Percentiles rank a stretch among this genome's conserved stretches.
Evolutionary conservation across 2,329 filamentous ascomycete species (phyloP).

Genomic region (Trichophyton equinum): DNA sequence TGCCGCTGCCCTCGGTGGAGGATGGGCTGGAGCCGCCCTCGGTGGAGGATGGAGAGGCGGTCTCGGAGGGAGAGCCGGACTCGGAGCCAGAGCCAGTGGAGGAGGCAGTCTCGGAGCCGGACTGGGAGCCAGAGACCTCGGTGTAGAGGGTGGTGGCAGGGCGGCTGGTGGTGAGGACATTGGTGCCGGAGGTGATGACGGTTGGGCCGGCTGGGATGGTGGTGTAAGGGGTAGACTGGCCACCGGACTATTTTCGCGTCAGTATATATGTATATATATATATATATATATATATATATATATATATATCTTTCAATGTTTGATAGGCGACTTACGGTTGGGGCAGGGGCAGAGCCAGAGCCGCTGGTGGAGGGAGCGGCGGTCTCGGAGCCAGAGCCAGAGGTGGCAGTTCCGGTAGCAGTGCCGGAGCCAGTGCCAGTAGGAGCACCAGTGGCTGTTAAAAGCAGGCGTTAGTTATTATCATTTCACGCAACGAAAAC

Average conservation of each 20-base stretch:
- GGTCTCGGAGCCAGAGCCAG: slow-evolving; percentile 6
- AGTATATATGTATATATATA: not conserved
- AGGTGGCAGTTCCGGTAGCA: slow-evolving; percentile 3
- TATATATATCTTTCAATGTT: too few relatives aligned
- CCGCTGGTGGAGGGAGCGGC: slow-evolving; percentile 16
- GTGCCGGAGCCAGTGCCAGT: slow-evolving; percentile 11
- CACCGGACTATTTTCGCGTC: too few relatives aligned
- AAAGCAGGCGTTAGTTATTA: too few relatives aligned
- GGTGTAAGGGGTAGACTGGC: not conserved
- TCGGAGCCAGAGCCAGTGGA: slow-evolving; percentile 7
- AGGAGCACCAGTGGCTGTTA: too few relatives aligned
- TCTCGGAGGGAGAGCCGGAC: slow-evolving; percentile 11
- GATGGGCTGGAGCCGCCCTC: slow-evolving; percentile 8
- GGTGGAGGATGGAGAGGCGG: slow-evolving; percentile 17
- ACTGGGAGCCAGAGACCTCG: slow-evolving; percentile 10
- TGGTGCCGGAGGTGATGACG: slow-evolving; percentile 11
- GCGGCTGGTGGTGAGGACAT: slow-evolving; percentile 13
- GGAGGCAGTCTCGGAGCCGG: slow-evolving; percentile 3
- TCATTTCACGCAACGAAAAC: too few relatives aligned
- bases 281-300: not conserved
- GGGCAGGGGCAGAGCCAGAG: slow-evolving; percentile 5
- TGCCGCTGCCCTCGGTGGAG: too few relatives aligned
- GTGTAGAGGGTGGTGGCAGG: slow-evolving; percentile 17
- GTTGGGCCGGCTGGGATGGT: slow-evolving; percentile 1
- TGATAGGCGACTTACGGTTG: not conserved